Base-by-base conservation (phyloP, 2,329 filamentous ascomycete species). In the Hypoxylon rubiginosum region DNA sequence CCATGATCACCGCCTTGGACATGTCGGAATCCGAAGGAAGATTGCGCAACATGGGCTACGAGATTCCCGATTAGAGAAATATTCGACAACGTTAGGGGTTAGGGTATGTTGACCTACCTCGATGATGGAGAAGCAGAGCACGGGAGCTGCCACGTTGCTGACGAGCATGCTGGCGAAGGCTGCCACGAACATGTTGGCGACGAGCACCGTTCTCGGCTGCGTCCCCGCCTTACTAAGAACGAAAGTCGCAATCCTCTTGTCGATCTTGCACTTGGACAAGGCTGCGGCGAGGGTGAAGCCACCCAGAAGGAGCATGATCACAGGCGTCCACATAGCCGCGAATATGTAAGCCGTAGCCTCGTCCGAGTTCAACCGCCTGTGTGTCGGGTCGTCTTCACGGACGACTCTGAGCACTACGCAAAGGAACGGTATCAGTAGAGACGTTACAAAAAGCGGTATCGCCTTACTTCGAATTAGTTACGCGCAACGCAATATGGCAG, bases 101-200 rank as follows among this genome's bases (percentile, higher is more conserved):
- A n/a, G n/a, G n/a, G n/a, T n/a, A 2, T 8, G 30, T 59, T 68
- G 13, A 78, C 84, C 72, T 79, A 92, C 91, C 86, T 97, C 94
- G 65, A 99, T 97, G 74, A 99, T 97, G 19, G 94, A 97, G 79
- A 97, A 98, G 83, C 96, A 99, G 39, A 99, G 86, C 9, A 99
- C 96, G 0, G 96, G 96, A 1, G 97, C 95, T 1, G 96, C 96
- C 28, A 99, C 97, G 72, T 99, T 99, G 81, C 94, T 97, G 75
- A 99, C 98, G 85, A 97, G 93, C 96, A 99, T 99, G 73, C 94
- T 97, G 8, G 97, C 91, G 78, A 99, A 97, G 75, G 96, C 97
- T 59, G 95, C 94, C 45, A 99, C 96, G 73, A 97, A 94, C 96
- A 99, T 99, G 81, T 95, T 97, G 58, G 95, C 96, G n/a, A 99